Percentiles rank a stretch among this genome's conserved stretches.
Evolutionary conservation across 495 filamentous ascomycete genomes (phyloP).

Genomic region (Hyaloscypha hepaticicola): DNA sequence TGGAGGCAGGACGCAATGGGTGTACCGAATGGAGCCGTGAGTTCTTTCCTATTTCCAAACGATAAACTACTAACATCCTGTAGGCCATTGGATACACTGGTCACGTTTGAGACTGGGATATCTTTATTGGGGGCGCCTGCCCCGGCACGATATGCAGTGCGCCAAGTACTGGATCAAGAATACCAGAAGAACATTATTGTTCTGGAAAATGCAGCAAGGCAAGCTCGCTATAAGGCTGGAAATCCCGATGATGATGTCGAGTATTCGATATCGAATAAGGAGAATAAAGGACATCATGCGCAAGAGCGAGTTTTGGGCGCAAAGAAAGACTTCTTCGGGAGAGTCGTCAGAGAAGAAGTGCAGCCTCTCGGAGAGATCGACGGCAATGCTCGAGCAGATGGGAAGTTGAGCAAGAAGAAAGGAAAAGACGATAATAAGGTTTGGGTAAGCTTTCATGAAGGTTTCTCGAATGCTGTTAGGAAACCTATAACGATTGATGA

Average conservation of each 20-base stretch:
- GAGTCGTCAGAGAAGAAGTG: conserved; percentile 46
- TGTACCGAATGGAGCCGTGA: conserved; percentile 94
- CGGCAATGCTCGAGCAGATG: conserved; percentile 32
- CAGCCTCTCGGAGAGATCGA: conserved; percentile 37
- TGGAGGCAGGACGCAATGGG: conserved; percentile 53
- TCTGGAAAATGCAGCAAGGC: conserved; percentile 57
- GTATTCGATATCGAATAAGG: conserved; percentile 39
- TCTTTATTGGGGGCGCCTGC: conserved; percentile 39
- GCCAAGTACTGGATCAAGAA: conserved; percentile 90
- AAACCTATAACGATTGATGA: conserved; percentile 89
- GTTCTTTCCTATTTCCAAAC: conserved; percentile 35
- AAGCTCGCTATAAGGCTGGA: conserved; percentile 51
- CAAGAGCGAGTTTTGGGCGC: conserved; percentile 37
- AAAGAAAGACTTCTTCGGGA: conserved; percentile 91
- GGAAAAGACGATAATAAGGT: conserved; percentile 57
- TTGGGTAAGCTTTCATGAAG: conserved; percentile 95
- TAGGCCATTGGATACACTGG: conserved; percentile 69
- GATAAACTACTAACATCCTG: conserved; percentile 11
- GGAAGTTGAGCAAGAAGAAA: conserved; percentile 35
- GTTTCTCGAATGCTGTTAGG: conserved; percentile 92
- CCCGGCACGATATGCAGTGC: conserved; percentile 82
- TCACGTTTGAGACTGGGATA: conserved; percentile 56
- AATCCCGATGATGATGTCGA: conserved; percentile 33
- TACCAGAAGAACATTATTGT: conserved; percentile 65
- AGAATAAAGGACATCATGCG: conserved; percentile 35